These are phyloP conservation scores for Erodium moschatum DNA, from an alignment of 441 rosid genomes.

Conservation along the genomic window DNA sequence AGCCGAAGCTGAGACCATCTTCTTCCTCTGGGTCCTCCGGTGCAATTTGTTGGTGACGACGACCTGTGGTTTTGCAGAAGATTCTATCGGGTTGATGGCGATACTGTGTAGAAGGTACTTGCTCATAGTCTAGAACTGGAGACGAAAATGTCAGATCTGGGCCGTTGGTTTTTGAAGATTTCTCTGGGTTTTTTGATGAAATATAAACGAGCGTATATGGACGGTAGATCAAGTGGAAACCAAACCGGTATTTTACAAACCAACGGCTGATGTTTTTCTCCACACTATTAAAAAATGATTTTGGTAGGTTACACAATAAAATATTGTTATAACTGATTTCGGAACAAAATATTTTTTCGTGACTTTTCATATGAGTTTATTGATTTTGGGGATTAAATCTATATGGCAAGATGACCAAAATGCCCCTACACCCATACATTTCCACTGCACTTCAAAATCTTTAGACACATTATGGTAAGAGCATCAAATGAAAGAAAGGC, in stretches of 20 bases:
- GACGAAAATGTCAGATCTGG: background rate
- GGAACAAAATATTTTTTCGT: too few relatives aligned
- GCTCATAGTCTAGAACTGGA: background rate
- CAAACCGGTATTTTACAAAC: background rate
- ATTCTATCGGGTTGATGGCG: background rate
- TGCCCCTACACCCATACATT: too few relatives aligned
- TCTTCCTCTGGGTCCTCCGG: background rate
- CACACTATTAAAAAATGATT: too few relatives aligned
- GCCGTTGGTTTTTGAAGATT: background rate
- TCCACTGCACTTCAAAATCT: too few relatives aligned
- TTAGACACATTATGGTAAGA: too few relatives aligned
- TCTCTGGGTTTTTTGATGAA: background rate
- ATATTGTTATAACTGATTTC: too few relatives aligned
- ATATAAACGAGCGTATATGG: background rate
- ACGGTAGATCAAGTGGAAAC: background rate
- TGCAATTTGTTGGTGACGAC: background rate
- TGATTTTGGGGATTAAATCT: too few relatives aligned
- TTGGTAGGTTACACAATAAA: background rate
- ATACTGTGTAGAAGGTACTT: background rate
- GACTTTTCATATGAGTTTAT: too few relatives aligned
- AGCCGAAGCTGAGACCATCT: background rate
- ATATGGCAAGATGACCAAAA: too few relatives aligned
- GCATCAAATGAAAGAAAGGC: too few relatives aligned
- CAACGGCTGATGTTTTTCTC: background rate
- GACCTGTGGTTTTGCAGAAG: constrained; percentile 5